Base-by-base conservation (phyloP, 371 early-diverging fungal species). In the Mortierella sp. region DNA sequence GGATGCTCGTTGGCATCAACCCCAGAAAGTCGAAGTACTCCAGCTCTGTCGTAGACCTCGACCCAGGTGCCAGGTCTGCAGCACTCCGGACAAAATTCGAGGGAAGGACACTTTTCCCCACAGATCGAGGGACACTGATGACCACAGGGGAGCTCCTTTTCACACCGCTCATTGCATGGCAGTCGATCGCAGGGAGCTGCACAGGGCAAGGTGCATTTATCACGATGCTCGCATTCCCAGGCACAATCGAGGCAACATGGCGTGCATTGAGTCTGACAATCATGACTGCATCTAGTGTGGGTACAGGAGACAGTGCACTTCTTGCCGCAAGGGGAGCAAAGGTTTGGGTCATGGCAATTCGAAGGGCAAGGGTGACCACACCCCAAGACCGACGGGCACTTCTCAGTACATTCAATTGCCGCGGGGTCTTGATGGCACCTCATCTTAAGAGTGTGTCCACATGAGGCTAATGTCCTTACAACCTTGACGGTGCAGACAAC, bases 101-200 rank as follows among this genome's bases (percentile, higher is more conserved):
- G 4, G 0, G 83, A 14, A 0, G 91, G 91, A 40, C 93, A 92
- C 1, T 16, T 70, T 67, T 92, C 93, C 5, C 92, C 92, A 70
- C 93, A 92, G 8, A 92, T 73, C 0, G 88, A 83, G 3, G 91
- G 91, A 72, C 89, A 88, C 46, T 74, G 90, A 77, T 91, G 91
- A 6, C 90, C 91, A 76, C 93, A 92, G 0, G 34, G 8, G 1
- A 92, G 79, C 31, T 2, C 5, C 67, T 86, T 84, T 3, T 73
- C 77, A 74, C 93, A 92, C 21, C 91, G 80, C 64, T 73, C 16
- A 72, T 91, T 85, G 59, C 93, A 92, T 1, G 93, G 93, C n/a
- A 91, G 80, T 24, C 91, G 87, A 16, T 77, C 73, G 44, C 93
- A 92, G 0, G 93, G 93, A 3, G 86, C 91, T 37, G 91, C 91